Conservation (phyloP, 2,329 filamentous ascomycete genomes). For the Colletotrichum lentis region DNA sequence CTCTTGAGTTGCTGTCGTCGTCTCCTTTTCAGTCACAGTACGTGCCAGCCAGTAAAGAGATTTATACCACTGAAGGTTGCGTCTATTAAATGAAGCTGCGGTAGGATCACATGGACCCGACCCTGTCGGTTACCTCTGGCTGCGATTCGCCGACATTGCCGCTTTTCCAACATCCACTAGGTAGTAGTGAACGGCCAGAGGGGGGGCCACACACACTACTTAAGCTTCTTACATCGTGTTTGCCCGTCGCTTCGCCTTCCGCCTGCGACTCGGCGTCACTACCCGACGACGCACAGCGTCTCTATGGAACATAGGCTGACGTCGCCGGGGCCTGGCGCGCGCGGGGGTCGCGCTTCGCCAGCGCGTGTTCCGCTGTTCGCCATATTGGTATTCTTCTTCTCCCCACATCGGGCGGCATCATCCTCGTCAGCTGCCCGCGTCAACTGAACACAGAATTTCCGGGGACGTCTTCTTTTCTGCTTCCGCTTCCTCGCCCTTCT, state of each 20-base stretch:
- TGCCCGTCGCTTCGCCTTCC: slow-evolving; percentile 23
- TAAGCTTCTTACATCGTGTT: slow-evolving; percentile 24
- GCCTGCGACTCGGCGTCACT: slow-evolving; percentile 20
- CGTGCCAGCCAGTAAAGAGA: neutral
- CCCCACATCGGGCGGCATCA: slow-evolving; percentile 15
- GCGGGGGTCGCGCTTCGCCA: neutral
- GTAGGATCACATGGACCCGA: slow-evolving; percentile 6
- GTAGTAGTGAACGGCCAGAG: slow-evolving; percentile 18
- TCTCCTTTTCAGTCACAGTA: neutral
- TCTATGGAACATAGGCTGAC: slow-evolving; percentile 3
- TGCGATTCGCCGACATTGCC: slow-evolving; percentile 19
- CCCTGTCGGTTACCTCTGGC: slow-evolving; percentile 24
- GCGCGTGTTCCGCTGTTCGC: neutral
- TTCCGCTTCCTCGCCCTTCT: slow-evolving; percentile 40
- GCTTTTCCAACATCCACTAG: slow-evolving; percentile 25
- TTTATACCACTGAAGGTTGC: slow-evolving; percentile 20
- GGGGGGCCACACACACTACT: slow-evolving; percentile 15
- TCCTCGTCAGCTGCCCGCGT: neutral
- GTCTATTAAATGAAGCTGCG: slow-evolving; percentile 37
- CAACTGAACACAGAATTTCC: slow-evolving; percentile 6
- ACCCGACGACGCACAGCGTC: slow-evolving; percentile 19
- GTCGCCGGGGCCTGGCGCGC: slow-evolving; percentile 12
- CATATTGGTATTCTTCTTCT: slow-evolving; percentile 9
- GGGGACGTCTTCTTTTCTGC: neutral
- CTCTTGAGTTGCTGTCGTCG: slow-evolving; percentile 3